phyloP scores from a whole-genome alignment of 345 rosid genomes.

The Physaria fendleri region DNA sequence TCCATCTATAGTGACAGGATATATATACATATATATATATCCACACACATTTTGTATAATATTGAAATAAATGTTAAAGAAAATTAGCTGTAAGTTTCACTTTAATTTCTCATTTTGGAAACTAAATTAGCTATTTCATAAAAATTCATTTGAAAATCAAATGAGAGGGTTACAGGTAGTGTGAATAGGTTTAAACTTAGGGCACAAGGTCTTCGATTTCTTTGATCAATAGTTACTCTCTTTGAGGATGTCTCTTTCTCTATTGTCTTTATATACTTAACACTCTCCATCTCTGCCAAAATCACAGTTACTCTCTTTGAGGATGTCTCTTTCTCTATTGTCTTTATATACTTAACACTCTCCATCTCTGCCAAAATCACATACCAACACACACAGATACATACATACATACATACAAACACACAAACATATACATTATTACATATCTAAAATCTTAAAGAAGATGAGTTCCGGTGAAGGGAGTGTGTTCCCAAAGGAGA shows the following conservation, averaged over 20 bases:
- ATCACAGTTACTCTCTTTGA: neutral
- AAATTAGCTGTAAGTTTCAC: neutral
- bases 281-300: neutral
- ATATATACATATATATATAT: neutral
- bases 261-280: neutral
- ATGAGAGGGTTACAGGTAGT: neutral
- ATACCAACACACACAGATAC: neutral
- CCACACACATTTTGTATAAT: neutral
- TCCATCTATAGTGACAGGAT: neutral
- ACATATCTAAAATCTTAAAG: neutral
- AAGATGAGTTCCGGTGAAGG: constrained; percentile 18
- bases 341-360: neutral
- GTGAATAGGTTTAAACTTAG: neutral
- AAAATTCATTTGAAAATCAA: neutral
- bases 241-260: neutral
- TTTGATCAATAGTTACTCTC: neutral
- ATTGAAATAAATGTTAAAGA: neutral
- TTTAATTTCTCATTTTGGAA: neutral
- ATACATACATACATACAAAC: neutral
- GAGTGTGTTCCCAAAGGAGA: constrained; percentile 35
- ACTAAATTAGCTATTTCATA: neutral
- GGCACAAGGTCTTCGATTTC: neutral
- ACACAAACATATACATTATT: neutral
- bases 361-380: neutral
- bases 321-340: neutral